Conservation (phyloP, 1,284 basidiomycete genomes). For the Ceratobasidium sp. region DNA sequence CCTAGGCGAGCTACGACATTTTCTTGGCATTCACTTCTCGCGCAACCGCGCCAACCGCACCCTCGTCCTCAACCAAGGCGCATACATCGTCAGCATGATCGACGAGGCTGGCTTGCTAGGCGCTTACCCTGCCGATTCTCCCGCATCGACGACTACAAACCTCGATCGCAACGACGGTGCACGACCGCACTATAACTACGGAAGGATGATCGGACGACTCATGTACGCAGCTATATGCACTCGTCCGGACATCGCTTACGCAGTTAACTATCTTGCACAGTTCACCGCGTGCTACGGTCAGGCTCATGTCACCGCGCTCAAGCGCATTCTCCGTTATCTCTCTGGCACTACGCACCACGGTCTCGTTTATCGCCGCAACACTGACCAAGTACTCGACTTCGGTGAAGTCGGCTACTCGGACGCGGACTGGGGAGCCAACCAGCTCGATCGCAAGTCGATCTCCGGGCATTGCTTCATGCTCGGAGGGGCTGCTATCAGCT, state of each 20-base stretch:
- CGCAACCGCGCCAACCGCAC: background rate
- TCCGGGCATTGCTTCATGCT: slow-evolving; percentile 52
- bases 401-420: slow-evolving; percentile 32
- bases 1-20: slow-evolving; percentile 14
- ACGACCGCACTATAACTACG: slow-evolving; percentile 4
- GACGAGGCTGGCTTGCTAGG: slow-evolving; percentile 1
- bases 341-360: slow-evolving; percentile 52
- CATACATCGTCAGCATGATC: slow-evolving; percentile 28
- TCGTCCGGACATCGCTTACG: slow-evolving; percentile 55
- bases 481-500: slow-evolving; percentile 53
- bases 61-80: background rate
- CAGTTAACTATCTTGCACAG: slow-evolving; percentile 58
- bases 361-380: background rate
- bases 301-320: slow-evolving; percentile 57
- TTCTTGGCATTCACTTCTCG: slow-evolving; percentile 39
- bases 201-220: background rate
- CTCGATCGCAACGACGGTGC: background rate
- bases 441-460: slow-evolving; percentile 49
- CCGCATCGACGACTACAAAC: background rate
- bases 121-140: slow-evolving; percentile 17
- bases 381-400: background rate
- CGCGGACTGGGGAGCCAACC: slow-evolving; percentile 35
- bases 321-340: slow-evolving; percentile 58
- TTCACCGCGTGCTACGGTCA: slow-evolving; percentile 57
- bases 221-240: background rate